These are phyloP conservation scores for Mortierella sp. DNA, from an alignment of 371 early-diverging fungal species.

Conservation along the genomic window DNA sequence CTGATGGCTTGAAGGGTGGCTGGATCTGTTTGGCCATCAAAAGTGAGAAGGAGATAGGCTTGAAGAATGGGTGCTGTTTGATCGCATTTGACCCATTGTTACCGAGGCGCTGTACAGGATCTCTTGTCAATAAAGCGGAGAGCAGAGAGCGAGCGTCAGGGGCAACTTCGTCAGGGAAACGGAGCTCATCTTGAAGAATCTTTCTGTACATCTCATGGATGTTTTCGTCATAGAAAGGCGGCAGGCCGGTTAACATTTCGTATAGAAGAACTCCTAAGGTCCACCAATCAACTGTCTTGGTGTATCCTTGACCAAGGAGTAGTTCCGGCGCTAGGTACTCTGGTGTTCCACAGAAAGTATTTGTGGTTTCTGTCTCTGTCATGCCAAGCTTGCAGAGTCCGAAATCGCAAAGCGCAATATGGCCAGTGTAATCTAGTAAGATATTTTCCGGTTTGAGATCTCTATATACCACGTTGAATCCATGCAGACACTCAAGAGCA, in stretches of 20 bases:
- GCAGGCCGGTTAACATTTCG: conserved; percentile 96
- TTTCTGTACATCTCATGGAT: conserved; percentile 96
- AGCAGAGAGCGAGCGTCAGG: conserved; percentile 81
- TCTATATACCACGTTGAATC: conserved; percentile 88
- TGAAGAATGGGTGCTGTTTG: conserved; percentile 93
- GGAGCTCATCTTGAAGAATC: conserved; percentile 87
- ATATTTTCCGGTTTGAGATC: conserved; percentile 98
- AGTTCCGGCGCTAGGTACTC: conserved; percentile 99
- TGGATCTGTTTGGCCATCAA: conserved; percentile 87
- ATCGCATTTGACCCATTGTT: conserved; percentile 89
- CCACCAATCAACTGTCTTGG: conserved; percentile 98
- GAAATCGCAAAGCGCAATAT: conserved; percentile 98
- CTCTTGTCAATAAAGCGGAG: conserved; percentile 84
- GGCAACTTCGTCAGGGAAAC: conserved; percentile 88
- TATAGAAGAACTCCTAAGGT: conserved; percentile 96
- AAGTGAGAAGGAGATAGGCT: conserved; percentile 92
- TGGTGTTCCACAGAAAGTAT: conserved; percentile 99
- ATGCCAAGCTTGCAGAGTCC: conserved; percentile 97
- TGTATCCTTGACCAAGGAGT: conserved; percentile 92
- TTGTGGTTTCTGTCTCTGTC: conserved; percentile 93
- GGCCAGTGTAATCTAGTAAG: conserved; percentile 94
- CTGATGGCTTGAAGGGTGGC: conserved; percentile 96
- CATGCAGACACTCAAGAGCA: conserved; percentile 92
- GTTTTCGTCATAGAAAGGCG: conserved; percentile 97
- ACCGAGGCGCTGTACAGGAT: conserved; percentile 88